Evolutionary conservation across 2,329 filamentous ascomycete genomes (phyloP), one percentile per base, ranked within the genome.

Genomic region (Ciborinia camelliae): DNA sequence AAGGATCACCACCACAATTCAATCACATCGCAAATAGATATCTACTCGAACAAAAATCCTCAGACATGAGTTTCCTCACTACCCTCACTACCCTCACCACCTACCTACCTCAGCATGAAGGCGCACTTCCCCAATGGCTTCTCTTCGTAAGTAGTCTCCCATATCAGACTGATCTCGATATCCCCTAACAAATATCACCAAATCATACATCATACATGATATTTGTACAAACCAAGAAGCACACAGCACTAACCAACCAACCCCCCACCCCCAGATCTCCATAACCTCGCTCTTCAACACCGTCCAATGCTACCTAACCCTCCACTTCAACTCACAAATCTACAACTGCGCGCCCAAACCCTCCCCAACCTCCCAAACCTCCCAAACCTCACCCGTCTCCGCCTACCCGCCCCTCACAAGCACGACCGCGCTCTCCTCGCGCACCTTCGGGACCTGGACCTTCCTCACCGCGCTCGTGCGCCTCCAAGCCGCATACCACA

Each of bases 271-370:
- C 26, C 32, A 97, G 94, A 84, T 96, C 75, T 92, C 92, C 64
- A 75, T 92, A 64, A 84, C 96, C 65, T 92, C 94, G 37, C 82
- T 95, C 66, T 89, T 86, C 73, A 99, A 99, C 81, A 90, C 87
- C 43, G 76, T 96, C 54, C 93, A 97, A 81, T 87, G 90, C 75
- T 96, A 96, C 79, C 73, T 81, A 43, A 96, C 92, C 23, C 83
- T 93, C 4, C 82, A 87, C 76, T 96, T 91, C 79, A 92, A 92
- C 9, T 86, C 88, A n/a, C 89, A 91, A 76, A 86, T 98, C 74
- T 99, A 98, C 81, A 86, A 61, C 37, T 28, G n/a, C 61, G 4
- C 18, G 41, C 61, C 18, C 18, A 30, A 23, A 26, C 50, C 7
- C 89, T 71, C 87, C 87, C 1, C 76, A 77, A 75, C 66, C 82